Base-by-base conservation (phyloP, 306 rosid genomes). In the Geum urbanum region DNA sequence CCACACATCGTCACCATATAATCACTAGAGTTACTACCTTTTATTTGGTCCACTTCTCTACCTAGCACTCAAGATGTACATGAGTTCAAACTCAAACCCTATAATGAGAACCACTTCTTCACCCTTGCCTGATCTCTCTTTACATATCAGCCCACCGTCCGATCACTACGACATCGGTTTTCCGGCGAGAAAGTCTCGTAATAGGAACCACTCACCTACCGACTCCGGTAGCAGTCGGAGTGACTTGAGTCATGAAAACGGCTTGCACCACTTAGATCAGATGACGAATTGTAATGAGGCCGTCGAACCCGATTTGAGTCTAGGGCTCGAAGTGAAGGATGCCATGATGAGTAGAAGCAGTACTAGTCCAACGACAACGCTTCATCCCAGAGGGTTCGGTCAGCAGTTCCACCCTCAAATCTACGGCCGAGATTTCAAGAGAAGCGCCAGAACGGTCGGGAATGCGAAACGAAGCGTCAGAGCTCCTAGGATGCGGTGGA, bases 401-500 rank as follows among this genome's bases (percentile, higher is more conserved):
- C 58, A 49, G 13, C 77, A 49, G 13, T 75, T 66, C 57, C 88
- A 81, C 20, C 84, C 81, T 75, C 97, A 85, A 40, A 90, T 88
- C 81, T 83, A 77, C 45, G 88, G 87, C 35, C 80, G 82, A 5
- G 89, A 82, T 24, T 89, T 89, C 77, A 89, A 89, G 67, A 72
- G 95, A 56, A 86, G 55, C 61, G 41, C 79, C 2, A 86, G 91
- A 74, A 76, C 76, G 9, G 18, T 74, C 9, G 77, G 58, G 54
- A 85, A 86, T 5, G 84, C 76, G 56, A 89, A 67, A 78, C 83
- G 90, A 84, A 89, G 83, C 78, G 58, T 76, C 35, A 81, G 98
- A 83, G 98, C 92, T 83, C 98, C 98, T 5, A 84, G 98, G 78
- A 92, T 92, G 98, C 71, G 96, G 81, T 92, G 98, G 98, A 92